phyloP scores from a whole-genome alignment of 306 rosid species.

The Prunus armeniaca region DNA sequence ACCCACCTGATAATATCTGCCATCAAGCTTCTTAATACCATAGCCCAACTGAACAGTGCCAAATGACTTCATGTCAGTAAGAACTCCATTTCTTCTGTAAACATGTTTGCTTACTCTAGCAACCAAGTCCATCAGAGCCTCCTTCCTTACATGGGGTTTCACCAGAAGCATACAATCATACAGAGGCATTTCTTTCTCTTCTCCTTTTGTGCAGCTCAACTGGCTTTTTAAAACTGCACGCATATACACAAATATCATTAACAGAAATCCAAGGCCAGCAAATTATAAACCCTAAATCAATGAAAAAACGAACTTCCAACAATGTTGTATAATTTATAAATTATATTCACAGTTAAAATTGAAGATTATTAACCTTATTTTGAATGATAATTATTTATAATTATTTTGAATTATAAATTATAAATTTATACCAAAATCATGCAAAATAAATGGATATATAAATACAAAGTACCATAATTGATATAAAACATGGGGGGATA shows the following conservation, averaged over 20 bases:
- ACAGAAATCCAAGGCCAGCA: not conserved
- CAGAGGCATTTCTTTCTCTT: constrained; percentile 61
- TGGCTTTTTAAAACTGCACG: not conserved
- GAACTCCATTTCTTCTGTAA: constrained; percentile 68
- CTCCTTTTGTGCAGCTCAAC: not conserved
- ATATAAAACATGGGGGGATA: too few relatives aligned
- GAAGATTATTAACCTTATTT: too few relatives aligned
- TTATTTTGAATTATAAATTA: too few relatives aligned
- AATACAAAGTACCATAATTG: too few relatives aligned
- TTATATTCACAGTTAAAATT: too few relatives aligned
- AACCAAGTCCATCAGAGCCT: constrained; percentile 56
- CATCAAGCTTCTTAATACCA: constrained; percentile 87
- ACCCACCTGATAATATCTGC: constrained; percentile 71
- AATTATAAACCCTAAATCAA: not conserved
- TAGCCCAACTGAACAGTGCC: constrained; percentile 80
- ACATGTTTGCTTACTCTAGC: constrained; percentile 77
- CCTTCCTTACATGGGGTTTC: constrained; percentile 59
- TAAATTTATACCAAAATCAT: too few relatives aligned
- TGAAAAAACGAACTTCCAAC: not conserved
- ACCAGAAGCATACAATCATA: constrained; percentile 78
- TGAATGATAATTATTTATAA: too few relatives aligned
- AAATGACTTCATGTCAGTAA: constrained; percentile 50
- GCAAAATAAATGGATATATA: too few relatives aligned
- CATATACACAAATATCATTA: not conserved
- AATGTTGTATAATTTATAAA: too few relatives aligned